Percentiles rank a stretch among this genome's conserved stretches.
These are phyloP conservation scores for Lentinus brumalis DNA, from an alignment of 768 basidiomycete species.

Conservation along the genomic window DNA sequence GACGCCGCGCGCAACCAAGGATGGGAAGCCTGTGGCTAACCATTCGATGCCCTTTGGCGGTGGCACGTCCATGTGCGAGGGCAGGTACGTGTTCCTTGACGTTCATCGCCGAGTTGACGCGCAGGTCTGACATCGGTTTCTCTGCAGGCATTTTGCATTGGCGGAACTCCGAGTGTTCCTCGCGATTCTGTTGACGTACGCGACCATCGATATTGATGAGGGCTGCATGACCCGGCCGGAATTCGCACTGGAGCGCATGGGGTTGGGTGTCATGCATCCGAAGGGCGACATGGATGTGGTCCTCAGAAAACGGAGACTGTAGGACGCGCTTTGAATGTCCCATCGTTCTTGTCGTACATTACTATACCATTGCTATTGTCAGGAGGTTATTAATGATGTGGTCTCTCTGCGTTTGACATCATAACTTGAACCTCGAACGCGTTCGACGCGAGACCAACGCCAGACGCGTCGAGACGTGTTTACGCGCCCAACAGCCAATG, in stretches of 20 bases:
- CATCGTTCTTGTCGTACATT: not conserved
- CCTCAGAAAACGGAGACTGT: conserved; percentile 12
- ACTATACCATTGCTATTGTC: not conserved
- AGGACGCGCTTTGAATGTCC: not conserved
- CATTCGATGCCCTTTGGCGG: conserved; percentile 30
- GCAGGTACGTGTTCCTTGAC: conserved; percentile 16
- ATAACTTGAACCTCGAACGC: too few relatives aligned
- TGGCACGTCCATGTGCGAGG: conserved; percentile 31
- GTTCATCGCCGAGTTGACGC: not conserved
- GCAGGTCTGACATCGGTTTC: not conserved
- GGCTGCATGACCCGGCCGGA: conserved; percentile 11
- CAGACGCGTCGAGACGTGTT: too few relatives aligned
- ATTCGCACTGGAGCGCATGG: conserved; percentile 11
- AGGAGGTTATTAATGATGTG: too few relatives aligned
- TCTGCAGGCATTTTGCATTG: conserved; percentile 24
- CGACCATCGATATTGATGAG: conserved; percentile 18
- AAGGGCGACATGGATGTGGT: conserved; percentile 17
- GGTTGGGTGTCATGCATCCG: conserved; percentile 20
- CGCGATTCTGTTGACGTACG: conserved; percentile 20
- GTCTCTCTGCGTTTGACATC: too few relatives aligned
- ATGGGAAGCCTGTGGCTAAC: conserved; percentile 20
- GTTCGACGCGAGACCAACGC: too few relatives aligned
- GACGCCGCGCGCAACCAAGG: conserved; percentile 12
- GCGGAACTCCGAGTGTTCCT: conserved; percentile 25
- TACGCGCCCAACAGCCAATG: too few relatives aligned